These are phyloP conservation scores for Saxophila tyrrhenica DNA, from an alignment of 495 filamentous ascomycete species.

Conservation along the genomic window DNA sequence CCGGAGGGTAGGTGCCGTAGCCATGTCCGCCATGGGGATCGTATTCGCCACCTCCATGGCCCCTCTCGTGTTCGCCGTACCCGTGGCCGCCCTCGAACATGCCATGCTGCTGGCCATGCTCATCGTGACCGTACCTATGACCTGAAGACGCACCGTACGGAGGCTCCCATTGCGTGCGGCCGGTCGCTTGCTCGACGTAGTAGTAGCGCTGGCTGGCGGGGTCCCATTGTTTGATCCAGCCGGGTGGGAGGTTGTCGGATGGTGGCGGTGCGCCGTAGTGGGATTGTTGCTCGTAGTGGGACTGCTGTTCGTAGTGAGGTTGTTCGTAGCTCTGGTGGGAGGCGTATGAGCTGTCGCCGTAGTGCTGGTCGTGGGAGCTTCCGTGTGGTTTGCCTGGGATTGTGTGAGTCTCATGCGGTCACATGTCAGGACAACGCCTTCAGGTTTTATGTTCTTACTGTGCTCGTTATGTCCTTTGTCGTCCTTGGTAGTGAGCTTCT, in stretches of 20 bases:
- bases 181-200: constrained; percentile 23
- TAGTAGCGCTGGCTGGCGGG: constrained; percentile 19
- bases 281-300: constrained; percentile 1
- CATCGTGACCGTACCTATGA: constrained; percentile 4
- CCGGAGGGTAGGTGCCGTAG: background rate
- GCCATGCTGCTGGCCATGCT: background rate
- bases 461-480: background rate
- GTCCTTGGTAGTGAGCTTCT: background rate
- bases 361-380: background rate
- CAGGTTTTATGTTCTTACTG: too few species aligned
- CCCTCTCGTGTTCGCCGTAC: constrained; percentile 6
- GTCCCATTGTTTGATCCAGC: constrained; percentile 23
- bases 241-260: constrained; percentile 14
- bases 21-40: background rate
- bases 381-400: background rate
- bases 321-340: background rate
- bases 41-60: constrained; percentile 1
- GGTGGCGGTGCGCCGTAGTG: background rate
- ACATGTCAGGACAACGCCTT: too few species aligned
- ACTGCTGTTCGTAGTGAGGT: background rate
- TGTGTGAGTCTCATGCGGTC: background rate
- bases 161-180: constrained; percentile 24
- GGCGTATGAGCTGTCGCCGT: background rate
- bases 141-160: constrained; percentile 3
- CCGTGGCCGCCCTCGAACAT: constrained; percentile 2